Percentiles rank a stretch among this genome's conserved stretches.
Evolutionary conservation across 148 eudicot genomes (phyloP).

Genomic region (Arctostaphylos glauca): DNA sequence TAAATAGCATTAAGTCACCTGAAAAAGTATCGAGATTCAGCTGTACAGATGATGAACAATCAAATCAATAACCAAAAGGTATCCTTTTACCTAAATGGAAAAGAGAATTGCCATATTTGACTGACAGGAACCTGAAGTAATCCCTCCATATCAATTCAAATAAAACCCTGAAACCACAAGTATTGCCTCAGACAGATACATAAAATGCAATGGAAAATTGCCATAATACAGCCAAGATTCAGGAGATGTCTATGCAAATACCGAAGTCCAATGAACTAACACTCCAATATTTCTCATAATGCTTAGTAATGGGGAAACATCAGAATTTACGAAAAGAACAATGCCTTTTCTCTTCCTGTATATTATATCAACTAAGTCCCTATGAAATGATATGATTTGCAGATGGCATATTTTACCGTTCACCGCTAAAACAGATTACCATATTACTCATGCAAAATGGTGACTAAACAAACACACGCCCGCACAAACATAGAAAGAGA

Average conservation of each 20-base stretch:
- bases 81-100: constrained; percentile 60
- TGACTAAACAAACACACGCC: not conserved
- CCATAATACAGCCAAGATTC: not conserved
- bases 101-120: constrained; percentile 73
- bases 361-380: not conserved
- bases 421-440: not conserved
- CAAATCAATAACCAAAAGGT: not conserved
- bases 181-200: not conserved
- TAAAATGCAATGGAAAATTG: not conserved
- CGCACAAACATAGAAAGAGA: not conserved
- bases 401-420: not conserved
- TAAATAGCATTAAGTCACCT: not conserved
- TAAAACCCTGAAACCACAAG: constrained; percentile 66
- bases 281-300: not conserved
- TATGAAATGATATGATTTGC: not conserved
- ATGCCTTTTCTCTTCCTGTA: not conserved
- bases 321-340: not conserved
- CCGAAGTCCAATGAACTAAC: not conserved
- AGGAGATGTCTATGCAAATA: not conserved
- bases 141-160: constrained; percentile 96
- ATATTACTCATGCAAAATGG: not conserved
- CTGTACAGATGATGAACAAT: not conserved
- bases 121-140: constrained; percentile 87
- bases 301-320: not conserved
- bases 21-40: not conserved